Base-by-base conservation (phyloP, 2,329 filamentous ascomycete genomes). In the Colletotrichum neosansevieriae region DNA sequence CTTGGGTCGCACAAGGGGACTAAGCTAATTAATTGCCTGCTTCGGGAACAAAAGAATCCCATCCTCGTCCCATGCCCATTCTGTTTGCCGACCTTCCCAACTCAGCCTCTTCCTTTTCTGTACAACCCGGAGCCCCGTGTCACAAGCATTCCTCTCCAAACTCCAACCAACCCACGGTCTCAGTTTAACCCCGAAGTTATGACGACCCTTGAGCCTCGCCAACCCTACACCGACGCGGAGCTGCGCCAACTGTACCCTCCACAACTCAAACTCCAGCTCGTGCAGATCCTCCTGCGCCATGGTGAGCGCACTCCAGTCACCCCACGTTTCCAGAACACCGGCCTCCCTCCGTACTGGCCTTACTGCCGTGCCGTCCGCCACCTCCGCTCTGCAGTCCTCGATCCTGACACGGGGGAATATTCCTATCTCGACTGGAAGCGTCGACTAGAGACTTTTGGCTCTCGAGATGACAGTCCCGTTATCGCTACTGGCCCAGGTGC, bases 301-400 rank as follows among this genome's bases (percentile, higher is more conserved):
- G 92, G 92, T 80, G 88, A 91, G 82, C 91, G 95, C 66, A 95
- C 91, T 7, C 95, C 95, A 32, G 92, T 98, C 32, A 92, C 89
- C 66, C 86, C 92, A n/a, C 91, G 96, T 44, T 98, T 99, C 78
- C 88, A 92, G 76, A 96, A 95, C 81, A 87, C 88, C 54, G 89
- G 89, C 11, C 84, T 91, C n/a, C 78, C 81, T 49, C 77, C 85
- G 57, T 90, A 89, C 80, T 99, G 96, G 96, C 94, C 96, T 2
- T 98, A 98, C 81, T 99, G 96, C 81, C 87, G 88, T 72, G 88
- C 91, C 63, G 92, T 92, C 21, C 87, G 89, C 67, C 90, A 91
- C 72, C 86, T 98, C 76, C 88, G 80, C 69, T 81, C 81, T 34
- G 82, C 79, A 70, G 79, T 88, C 36, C 81, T 88, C 40, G 80